Evolutionary conservation across 768 basidiomycete genomes (phyloP).

Genomic region (Kwoniella mangroviensis): DNA sequence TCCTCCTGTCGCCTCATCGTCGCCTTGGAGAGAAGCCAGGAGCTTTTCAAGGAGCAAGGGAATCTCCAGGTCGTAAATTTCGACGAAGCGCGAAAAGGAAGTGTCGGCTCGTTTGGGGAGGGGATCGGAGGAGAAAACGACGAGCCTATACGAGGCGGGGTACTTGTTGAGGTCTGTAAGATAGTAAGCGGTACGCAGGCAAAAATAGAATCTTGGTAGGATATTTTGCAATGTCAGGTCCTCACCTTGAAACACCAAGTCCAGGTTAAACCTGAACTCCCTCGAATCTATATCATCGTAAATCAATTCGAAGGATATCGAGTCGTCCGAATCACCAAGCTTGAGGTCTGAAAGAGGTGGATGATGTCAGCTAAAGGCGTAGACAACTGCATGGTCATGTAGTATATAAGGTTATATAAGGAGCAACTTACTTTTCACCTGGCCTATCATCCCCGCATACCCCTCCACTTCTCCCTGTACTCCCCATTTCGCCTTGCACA

Average conservation of each 20-base stretch:
- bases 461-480: constrained; percentile 29
- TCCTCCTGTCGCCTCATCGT: constrained; percentile 43
- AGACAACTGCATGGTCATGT: background rate
- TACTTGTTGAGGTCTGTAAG: constrained; percentile 23
- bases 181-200: background rate
- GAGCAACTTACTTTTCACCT: background rate
- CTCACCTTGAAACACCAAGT: constrained; percentile 33
- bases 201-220: background rate
- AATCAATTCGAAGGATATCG: constrained; percentile 19
- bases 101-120: constrained; percentile 16
- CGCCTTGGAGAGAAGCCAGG: constrained; percentile 38
- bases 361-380: constrained; percentile 3
- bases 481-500: constrained; percentile 14
- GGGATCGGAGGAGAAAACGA: constrained; percentile 8
- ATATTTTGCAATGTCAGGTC: background rate
- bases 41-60: constrained; percentile 20
- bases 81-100: constrained; percentile 30
- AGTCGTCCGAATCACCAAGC: constrained; percentile 28
- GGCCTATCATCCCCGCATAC: constrained; percentile 41
- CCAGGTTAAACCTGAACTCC: constrained; percentile 6
- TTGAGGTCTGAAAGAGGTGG: constrained; percentile 9
- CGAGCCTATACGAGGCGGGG: constrained; percentile 20
- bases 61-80: constrained; percentile 29
- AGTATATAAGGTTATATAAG: background rate
- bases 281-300: constrained; percentile 39